A percentile compares a stretch with the other conserved stretches of the same genome.
phyloP scores from a whole-genome alignment of 345 rosid species.

The Salix udensis region DNA sequence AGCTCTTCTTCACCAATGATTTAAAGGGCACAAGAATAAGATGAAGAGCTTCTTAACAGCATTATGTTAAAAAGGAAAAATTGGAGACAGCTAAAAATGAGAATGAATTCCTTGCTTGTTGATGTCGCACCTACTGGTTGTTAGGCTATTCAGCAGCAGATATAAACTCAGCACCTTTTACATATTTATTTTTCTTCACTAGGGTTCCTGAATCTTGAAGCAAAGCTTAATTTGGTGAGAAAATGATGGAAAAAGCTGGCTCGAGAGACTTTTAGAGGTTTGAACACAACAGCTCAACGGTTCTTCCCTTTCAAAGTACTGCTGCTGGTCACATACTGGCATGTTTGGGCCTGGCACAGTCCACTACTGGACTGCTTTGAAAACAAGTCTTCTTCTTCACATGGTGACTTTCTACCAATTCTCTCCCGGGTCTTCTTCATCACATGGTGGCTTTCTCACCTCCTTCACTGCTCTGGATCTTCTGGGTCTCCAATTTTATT shows the following conservation, averaged over 20 bases:
- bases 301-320: conserved; percentile 1
- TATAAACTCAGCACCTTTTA: conserved; percentile 10
- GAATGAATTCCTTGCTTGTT: conserved; percentile 14
- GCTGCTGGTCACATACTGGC: not conserved
- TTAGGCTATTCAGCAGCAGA: conserved; percentile 19
- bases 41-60: not conserved
- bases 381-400: conserved; percentile 15
- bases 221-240: conserved; percentile 23
- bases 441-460: not conserved
- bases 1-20: conserved; percentile 11
- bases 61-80: conserved; percentile 19
- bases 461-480: not conserved
- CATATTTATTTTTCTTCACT: not conserved
- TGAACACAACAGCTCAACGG: conserved; percentile 34
- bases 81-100: not conserved
- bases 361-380: conserved; percentile 14
- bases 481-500: not conserved
- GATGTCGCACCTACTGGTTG: conserved; percentile 47
- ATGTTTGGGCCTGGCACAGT: conserved; percentile 6
- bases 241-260: conserved; percentile 21
- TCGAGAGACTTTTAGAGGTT: conserved; percentile 18
- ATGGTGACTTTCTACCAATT: not conserved
- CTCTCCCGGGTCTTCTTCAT: not conserved
- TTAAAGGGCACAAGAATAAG: conserved; percentile 1
- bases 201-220: conserved; percentile 41